phyloP scores from a whole-genome alignment of 2,329 filamentous ascomycete genomes.

The Chalaropsis thielavioides region DNA sequence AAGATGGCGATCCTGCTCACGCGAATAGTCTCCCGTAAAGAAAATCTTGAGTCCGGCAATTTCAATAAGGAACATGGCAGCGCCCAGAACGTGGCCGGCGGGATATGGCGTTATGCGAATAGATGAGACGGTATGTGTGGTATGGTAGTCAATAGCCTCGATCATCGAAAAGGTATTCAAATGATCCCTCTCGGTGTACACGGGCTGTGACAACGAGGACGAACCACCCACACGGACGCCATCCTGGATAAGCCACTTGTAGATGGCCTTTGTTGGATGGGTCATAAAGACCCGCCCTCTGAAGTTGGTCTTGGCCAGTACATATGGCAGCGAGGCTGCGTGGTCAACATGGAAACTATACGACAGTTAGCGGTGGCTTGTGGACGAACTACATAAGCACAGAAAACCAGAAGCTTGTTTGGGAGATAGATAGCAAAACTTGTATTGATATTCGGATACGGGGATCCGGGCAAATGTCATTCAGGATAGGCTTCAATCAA shows the following conservation, averaged over 20 bases:
- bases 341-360: conserved; percentile 93
- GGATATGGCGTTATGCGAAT: conserved; percentile 96
- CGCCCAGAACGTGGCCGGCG: conserved; percentile 91
- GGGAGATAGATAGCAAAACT: conserved; percentile 5
- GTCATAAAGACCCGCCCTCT: conserved; percentile 97
- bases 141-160: conserved; percentile 96
- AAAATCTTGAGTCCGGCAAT: conserved; percentile 94
- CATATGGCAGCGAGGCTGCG: conserved; percentile 95
- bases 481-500: conserved; percentile 11
- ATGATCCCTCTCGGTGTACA: conserved; percentile 94
- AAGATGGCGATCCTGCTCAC: conserved; percentile 88
- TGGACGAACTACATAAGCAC: conserved; percentile 9
- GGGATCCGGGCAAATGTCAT: conserved; percentile 2
- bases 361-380: conserved; percentile 17
- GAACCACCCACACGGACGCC: conserved; percentile 77
- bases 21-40: conserved; percentile 94
- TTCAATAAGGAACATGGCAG: conserved; percentile 95
- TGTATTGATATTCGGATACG: conserved; percentile 15
- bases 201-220: conserved; percentile 52
- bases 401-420: conserved; percentile 4
- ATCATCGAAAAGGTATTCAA: conserved; percentile 86
- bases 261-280: conserved; percentile 96
- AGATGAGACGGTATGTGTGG: conserved; percentile 90
- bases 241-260: conserved; percentile 98
- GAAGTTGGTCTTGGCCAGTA: conserved; percentile 96